phyloP scores from a whole-genome alignment of 1,139 yeast genomes.

The Suzukiozyma palmioleophila region DNA sequence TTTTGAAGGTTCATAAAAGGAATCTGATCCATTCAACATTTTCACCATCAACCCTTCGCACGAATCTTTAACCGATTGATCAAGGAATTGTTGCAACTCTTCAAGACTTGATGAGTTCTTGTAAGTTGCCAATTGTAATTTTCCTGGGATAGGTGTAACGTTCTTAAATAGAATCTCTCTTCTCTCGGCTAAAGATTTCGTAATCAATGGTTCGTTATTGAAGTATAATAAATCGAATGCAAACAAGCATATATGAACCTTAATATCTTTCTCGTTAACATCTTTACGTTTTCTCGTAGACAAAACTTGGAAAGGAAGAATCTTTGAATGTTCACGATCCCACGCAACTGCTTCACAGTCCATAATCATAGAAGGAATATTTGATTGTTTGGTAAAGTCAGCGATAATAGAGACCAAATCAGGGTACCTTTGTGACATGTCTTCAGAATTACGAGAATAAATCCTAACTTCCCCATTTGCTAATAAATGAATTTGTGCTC shows the following conservation, averaged over 20 bases:
- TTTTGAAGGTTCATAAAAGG: slow-evolving; percentile 89
- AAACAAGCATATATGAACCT: slow-evolving; percentile 85
- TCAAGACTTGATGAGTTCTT: slow-evolving; percentile 71
- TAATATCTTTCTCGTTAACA: slow-evolving; percentile 80
- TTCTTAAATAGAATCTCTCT: slow-evolving; percentile 54
- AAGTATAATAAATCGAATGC: slow-evolving; percentile 82
- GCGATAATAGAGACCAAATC: slow-evolving; percentile 71
- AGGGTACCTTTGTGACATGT: slow-evolving; percentile 95
- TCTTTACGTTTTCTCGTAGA: slow-evolving; percentile 94
- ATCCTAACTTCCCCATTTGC: slow-evolving; percentile 66
- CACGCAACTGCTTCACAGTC: slow-evolving; percentile 99
- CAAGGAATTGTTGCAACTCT: slow-evolving; percentile 81
- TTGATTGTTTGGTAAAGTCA: slow-evolving; percentile 46
- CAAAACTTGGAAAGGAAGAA: slow-evolving; percentile 86
- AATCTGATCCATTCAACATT: slow-evolving; percentile 74
- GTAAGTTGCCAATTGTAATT: slow-evolving; percentile 74
- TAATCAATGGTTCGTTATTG: slow-evolving; percentile 67
- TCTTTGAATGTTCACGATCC: slow-evolving; percentile 71
- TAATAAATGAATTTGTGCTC: slow-evolving; percentile 88
- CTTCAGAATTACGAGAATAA: slow-evolving; percentile 92
- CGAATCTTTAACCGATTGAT: slow-evolving; percentile 81
- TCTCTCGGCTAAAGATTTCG: slow-evolving; percentile 67
- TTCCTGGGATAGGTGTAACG: slow-evolving; percentile 64
- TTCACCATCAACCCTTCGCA: slow-evolving; percentile 98
- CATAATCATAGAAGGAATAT: slow-evolving; percentile 55